Evolutionary conservation across 768 basidiomycete species (phyloP), one percentile per base, ranked within the genome.

Genomic region (Suillus luteus): DNA sequence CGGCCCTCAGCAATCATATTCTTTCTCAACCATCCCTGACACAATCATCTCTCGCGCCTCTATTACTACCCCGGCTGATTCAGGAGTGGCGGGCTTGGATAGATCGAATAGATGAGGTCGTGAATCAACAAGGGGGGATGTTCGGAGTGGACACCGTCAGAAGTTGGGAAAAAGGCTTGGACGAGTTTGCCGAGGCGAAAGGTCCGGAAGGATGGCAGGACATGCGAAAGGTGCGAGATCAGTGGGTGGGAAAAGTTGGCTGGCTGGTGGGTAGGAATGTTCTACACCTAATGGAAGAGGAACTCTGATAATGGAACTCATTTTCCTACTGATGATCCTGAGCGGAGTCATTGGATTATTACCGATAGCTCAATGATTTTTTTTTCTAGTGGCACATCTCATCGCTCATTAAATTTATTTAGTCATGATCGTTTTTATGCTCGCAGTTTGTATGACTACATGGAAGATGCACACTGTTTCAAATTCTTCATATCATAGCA

Each of bases 1-100:
- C 86, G 3, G 78, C 88, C 7, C 78, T 93, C 62, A 92, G 85
- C 8, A 81, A 85, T 44, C 89, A 91, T 67, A 77, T 91, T 59
- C 76, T 89, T 10, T 81, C 83, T 2, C 91, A 92, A 68, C 90
- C 91, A 1, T 76, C 86, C 2, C 80, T 93, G 11, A 79, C 88
- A 8, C 87, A 89, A 68, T 78, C 83, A 15, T 81, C 82, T 58
- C 78, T 92, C 49, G 80, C 75, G 11, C 85, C 85, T 2, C 75
- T 84, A 49, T 74, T 94, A 11, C 79, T 89, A 55, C 84, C 87
- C 1, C 87, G 91, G 11, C 75, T 95, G 33, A 69, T 80, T 9
- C 82, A 87, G 59, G 92, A 95, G 72, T 94, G 93, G 92, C 83
- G 78, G 59, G 86, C 85, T 15, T 95, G 92, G 92, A 79, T 92